Percentiles rank a stretch among this genome's conserved stretches.
Evolutionary conservation across 108 stramenopile genomes (phyloP).

Genomic region (Bacterosira constricta): DNA sequence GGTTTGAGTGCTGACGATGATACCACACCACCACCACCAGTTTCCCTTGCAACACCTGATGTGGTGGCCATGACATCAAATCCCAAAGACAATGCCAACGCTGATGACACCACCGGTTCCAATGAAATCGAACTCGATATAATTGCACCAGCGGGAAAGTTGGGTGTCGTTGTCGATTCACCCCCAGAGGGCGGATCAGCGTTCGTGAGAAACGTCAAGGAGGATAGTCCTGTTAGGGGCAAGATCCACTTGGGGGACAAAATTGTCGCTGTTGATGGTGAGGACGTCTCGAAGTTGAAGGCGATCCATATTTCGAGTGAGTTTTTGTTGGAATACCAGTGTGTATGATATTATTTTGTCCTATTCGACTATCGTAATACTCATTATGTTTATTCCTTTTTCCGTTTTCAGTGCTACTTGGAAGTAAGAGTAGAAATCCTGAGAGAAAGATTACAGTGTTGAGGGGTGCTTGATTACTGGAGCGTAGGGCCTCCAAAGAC

Average conservation of each 20-base stretch:
- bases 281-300: conserved; percentile 2
- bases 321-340: not conserved
- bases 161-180: conserved; percentile 1
- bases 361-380: not conserved
- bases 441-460: not conserved
- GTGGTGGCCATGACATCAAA: not conserved
- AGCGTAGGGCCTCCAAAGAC: too few species aligned
- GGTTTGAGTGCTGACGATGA: not conserved
- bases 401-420: not conserved
- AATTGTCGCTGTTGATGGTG: not conserved
- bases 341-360: not conserved
- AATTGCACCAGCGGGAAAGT: not conserved
- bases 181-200: not conserved
- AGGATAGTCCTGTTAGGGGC: not conserved
- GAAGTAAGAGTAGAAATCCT: conserved; percentile 1
- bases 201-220: not conserved
- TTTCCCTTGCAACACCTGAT: too few species aligned
- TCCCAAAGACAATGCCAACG: not conserved
- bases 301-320: conserved; percentile 2
- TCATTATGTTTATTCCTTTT: not conserved
- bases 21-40: too few species aligned
- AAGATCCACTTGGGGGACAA: not conserved
- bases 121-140: not conserved
- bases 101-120: not conserved
- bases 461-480: not conserved